A percentile compares a stretch with the other conserved stretches of the same genome.
These are phyloP conservation scores for Pisolithus marmoratus DNA, from an alignment of 768 basidiomycete genomes.

Conservation along the genomic window DNA sequence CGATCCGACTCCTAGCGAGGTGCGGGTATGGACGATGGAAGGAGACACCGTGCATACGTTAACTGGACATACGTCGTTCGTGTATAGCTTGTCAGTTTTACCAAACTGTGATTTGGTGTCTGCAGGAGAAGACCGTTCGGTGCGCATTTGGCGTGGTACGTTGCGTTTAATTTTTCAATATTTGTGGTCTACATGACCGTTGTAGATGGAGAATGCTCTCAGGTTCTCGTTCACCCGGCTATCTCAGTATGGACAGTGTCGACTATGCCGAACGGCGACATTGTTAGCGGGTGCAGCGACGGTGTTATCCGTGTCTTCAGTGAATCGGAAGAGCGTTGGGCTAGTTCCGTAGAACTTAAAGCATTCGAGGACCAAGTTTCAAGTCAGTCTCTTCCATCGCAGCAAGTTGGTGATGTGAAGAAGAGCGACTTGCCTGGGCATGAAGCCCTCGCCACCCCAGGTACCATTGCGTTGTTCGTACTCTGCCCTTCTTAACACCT, in stretches of 20 bases:
- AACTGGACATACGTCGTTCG: conserved; percentile 96
- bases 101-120: conserved; percentile 81
- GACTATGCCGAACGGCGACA: conserved; percentile 83
- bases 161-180: conserved; percentile 3
- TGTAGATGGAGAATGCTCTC: conserved; percentile 84
- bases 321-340: conserved; percentile 65
- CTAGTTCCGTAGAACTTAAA: conserved; percentile 55
- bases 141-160: conserved; percentile 86
- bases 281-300: conserved; percentile 90
- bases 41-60: conserved; percentile 73
- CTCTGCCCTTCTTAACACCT: conserved; percentile 2
- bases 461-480: conserved; percentile 29
- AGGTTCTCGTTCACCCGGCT: conserved; percentile 88
- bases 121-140: conserved; percentile 91
- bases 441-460: conserved; percentile 73
- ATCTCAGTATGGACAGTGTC: conserved; percentile 97
- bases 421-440: conserved; percentile 82
- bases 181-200: not conserved
- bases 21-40: conserved; percentile 86
- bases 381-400: conserved; percentile 72
- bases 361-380: conserved; percentile 73
- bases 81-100: conserved; percentile 82
- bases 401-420: conserved; percentile 90
- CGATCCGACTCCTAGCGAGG: conserved; percentile 50
- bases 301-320: conserved; percentile 85